Evolutionary conservation across 768 basidiomycete species (phyloP), one percentile per base, ranked within the genome.

Genomic region (Coprinopsis strossmayeri): DNA sequence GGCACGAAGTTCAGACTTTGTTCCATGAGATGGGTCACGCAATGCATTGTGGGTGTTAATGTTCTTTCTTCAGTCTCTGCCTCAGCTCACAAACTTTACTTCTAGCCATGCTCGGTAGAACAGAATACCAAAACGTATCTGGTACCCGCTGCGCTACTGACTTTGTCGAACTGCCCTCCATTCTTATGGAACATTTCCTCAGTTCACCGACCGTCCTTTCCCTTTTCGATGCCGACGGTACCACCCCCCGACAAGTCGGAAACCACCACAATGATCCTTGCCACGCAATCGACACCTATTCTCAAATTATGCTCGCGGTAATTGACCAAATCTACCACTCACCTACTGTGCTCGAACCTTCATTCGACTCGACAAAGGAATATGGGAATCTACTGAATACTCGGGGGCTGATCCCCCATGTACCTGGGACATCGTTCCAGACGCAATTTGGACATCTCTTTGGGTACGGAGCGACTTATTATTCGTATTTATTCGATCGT

Each of bases 11-110:
- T 7, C 73, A 87, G 61, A 98, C 95, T 1, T 69, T 98, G 20
- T 96, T 93, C 68, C 96, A 99, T 58, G 96, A 99, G 68, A 96
- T 98, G 92, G 96, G 96, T 0, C 96, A 99, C 67, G 96, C 96
- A 10, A 92, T 99, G 80, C 96, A 99, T 63, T 99, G 96, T 97
- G 59, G 74, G 92, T 74, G 11, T 34, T 24, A 18, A 40, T 44
- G 10, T 10, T 45, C 46, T 27, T 23, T 20, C 28, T 25, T 15
- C 23, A 10, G 23, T 3, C 17, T 40, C 40, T 47, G 27, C n/a
- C 35, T 26, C 15, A n/a, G n/a, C 17, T 38, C 27, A 37, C 9
- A 5, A 10, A 38, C 17, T 38, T 38, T 11, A 38, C 18, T 25
- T 23, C 11, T 56, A 98, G 95, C 96, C 1, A 99, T 99, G 96